A percentile compares a stretch with the other conserved stretches of the same genome.
phyloP scores from a whole-genome alignment of 2,329 filamentous ascomycete species.

The Corynespora cassiicola region DNA sequence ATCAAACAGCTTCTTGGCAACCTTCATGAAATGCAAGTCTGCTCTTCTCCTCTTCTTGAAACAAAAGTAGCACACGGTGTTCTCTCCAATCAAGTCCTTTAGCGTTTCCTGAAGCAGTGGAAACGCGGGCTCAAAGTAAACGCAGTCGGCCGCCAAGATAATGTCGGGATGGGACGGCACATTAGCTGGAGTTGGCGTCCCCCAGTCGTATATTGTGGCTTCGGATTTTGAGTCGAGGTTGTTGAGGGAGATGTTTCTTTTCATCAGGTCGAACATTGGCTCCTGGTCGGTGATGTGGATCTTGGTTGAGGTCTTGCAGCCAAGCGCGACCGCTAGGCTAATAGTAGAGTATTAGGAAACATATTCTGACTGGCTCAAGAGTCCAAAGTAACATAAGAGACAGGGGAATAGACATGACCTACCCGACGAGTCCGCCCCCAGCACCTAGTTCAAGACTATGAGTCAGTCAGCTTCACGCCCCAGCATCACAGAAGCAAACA shows the following conservation, averaged over 20 bases:
- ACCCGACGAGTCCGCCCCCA: conserved; percentile 84
- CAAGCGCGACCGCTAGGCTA: conserved; percentile 64
- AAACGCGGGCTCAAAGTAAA: conserved; percentile 96
- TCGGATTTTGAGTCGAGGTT: conserved; percentile 67
- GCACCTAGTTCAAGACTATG: conserved; percentile 86
- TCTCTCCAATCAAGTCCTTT: conserved; percentile 70
- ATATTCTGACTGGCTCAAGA: neutral
- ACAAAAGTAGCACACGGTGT: conserved; percentile 81
- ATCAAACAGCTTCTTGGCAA: conserved; percentile 55
- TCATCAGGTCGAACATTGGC: conserved; percentile 85
- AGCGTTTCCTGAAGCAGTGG: conserved; percentile 84
- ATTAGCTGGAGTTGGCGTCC: conserved; percentile 47
- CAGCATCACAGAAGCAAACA: conserved; percentile 11
- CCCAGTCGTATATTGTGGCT: conserved; percentile 82
- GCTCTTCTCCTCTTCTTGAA: conserved; percentile 90
- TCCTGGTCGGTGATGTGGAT: conserved; percentile 86
- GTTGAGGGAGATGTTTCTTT: conserved; percentile 86
- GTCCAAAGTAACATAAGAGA: neutral
- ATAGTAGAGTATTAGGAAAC: conserved; percentile 1
- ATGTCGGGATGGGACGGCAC: conserved; percentile 71
- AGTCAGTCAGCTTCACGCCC: conserved; percentile 15
- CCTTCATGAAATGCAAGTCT: conserved; percentile 61
- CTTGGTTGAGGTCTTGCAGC: conserved; percentile 60
- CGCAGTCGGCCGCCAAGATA: conserved; percentile 93
- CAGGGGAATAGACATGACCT: conserved; percentile 18